These are phyloP conservation scores for Pleurotus ostreatus DNA, from an alignment of 768 basidiomycete genomes.

Conservation along the genomic window DNA sequence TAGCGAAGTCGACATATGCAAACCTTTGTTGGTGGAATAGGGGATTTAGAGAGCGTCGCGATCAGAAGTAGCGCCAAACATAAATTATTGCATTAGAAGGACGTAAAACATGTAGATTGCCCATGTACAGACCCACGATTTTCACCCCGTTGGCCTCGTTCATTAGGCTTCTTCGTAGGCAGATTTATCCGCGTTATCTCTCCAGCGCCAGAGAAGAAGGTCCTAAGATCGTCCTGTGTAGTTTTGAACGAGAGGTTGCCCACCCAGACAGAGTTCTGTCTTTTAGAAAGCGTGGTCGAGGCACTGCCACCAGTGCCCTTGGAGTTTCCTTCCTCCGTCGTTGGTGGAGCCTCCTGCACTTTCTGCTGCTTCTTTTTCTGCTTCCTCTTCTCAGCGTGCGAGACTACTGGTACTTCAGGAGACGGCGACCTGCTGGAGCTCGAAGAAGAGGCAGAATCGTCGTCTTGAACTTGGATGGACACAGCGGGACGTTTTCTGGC, in stretches of 20 bases:
- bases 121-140: constrained; percentile 68
- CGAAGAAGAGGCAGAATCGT: constrained; percentile 15
- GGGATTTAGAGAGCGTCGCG: background rate
- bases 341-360: constrained; percentile 19
- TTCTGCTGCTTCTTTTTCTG: constrained; percentile 46
- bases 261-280: constrained; percentile 91
- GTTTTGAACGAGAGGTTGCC: constrained; percentile 94
- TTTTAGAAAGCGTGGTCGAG: constrained; percentile 36
- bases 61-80: no score
- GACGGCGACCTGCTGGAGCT: constrained; percentile 8
- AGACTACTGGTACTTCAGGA: constrained; percentile 50
- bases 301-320: constrained; percentile 29
- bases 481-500: background rate
- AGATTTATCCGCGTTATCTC: constrained; percentile 81
- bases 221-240: constrained; percentile 61
- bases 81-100: constrained; percentile 3
- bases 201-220: constrained; percentile 58
- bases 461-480: constrained; percentile 11
- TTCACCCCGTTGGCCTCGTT: constrained; percentile 50
- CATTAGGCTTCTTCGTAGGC: constrained; percentile 65
- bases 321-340: constrained; percentile 47
- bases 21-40: constrained; percentile 48
- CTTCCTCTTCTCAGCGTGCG: constrained; percentile 69
- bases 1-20: constrained; percentile 93
- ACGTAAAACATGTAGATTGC: constrained; percentile 11